A percentile compares a stretch with the other conserved stretches of the same genome.
These are phyloP conservation scores for Petunia axillaris DNA, from an alignment of 257 asterid species.

Conservation along the genomic window DNA sequence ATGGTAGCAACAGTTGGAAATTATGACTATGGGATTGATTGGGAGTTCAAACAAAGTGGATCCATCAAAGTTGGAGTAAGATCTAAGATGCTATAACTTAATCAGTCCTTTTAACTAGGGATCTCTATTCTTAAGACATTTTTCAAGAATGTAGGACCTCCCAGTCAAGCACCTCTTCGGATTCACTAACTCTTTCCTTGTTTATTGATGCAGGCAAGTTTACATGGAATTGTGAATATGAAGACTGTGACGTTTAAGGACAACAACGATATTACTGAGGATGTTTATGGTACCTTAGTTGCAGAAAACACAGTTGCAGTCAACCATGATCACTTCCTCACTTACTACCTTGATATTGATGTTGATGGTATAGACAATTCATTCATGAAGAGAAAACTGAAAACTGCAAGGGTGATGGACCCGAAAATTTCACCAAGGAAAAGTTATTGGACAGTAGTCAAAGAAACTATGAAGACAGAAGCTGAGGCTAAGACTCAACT, in stretches of 20 bases:
- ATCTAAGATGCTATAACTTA: not conserved
- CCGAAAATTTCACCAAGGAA: conserved; percentile 49
- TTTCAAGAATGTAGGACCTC: too few relatives aligned
- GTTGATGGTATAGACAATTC: conserved; percentile 57
- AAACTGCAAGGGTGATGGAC: conserved; percentile 31
- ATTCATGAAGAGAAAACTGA: conserved; percentile 49
- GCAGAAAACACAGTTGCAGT: conserved; percentile 53
- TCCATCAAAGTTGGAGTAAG: conserved; percentile 65
- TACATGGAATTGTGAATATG: conserved; percentile 58
- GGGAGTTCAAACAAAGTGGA: conserved; percentile 83
- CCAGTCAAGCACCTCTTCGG: too few relatives aligned
- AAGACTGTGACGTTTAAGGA: conserved; percentile 44
- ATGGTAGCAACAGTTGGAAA: conserved; percentile 76
- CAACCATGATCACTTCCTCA: conserved; percentile 66
- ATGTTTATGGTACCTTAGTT: conserved; percentile 51
- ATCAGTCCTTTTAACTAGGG: too few relatives aligned
- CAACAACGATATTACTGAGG: conserved; percentile 27
- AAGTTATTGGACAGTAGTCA: conserved; percentile 62
- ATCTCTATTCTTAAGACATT: too few relatives aligned
- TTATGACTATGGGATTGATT: conserved; percentile 68
- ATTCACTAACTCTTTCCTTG: too few relatives aligned
- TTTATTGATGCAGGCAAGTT: conserved; percentile 42
- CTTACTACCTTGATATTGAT: conserved; percentile 66
- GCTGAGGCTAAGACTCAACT: conserved; percentile 41
- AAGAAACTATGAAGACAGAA: conserved; percentile 54